Conservation (phyloP, 257 asterid genomes). For the Solanum pennellii region DNA sequence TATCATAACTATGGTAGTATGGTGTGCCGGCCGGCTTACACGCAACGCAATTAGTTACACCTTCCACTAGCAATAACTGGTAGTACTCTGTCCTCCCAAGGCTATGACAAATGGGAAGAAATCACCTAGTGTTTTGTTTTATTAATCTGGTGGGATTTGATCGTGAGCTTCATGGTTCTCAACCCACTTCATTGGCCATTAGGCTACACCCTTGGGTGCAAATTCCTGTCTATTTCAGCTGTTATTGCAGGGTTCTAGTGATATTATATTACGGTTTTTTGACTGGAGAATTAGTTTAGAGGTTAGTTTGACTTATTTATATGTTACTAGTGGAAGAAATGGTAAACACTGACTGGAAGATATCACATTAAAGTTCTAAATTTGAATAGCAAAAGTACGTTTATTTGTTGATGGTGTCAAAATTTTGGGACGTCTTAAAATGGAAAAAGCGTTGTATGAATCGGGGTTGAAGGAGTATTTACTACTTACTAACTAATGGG, state of each 20-base stretch:
- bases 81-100: neutral
- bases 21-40: neutral
- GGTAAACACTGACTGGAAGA: neutral
- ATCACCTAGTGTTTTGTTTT: neutral
- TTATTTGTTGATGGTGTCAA: neutral
- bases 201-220: neutral
- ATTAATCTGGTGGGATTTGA: neutral
- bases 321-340: neutral
- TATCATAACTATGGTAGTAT: neutral
- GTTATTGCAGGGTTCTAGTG: neutral
- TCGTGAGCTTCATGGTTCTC: neutral
- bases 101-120: neutral
- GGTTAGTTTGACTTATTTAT: neutral
- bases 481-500: neutral
- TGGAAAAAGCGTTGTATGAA: neutral
- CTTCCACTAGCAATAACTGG: neutral
- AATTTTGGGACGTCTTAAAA: neutral
- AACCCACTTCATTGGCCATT: neutral
- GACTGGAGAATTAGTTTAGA: neutral
- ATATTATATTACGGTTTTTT: neutral
- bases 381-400: neutral
- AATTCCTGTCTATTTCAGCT: neutral
- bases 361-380: neutral
- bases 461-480: neutral
- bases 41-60: neutral